phyloP scores from a whole-genome alignment of 1,284 basidiomycete genomes.

The Schizophyllum commune region DNA sequence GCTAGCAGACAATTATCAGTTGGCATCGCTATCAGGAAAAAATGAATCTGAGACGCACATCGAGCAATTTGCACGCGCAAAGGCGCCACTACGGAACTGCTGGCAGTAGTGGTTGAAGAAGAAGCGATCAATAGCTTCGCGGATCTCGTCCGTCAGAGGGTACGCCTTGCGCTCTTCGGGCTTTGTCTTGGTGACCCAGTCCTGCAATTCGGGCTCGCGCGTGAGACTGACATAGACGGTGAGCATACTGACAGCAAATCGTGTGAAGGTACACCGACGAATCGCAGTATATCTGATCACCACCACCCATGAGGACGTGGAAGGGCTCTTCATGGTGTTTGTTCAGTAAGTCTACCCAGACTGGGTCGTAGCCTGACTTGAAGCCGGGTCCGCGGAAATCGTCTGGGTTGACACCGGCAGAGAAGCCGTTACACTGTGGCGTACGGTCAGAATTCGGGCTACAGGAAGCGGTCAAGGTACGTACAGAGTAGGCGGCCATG shows the following conservation, averaged over 20 bases:
- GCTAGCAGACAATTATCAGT: constrained; percentile 21
- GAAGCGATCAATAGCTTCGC: constrained; percentile 77
- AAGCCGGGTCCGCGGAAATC: constrained; percentile 72
- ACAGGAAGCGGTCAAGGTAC: constrained; percentile 14
- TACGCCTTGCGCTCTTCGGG: constrained; percentile 56
- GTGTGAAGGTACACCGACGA: constrained; percentile 30
- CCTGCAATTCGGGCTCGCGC: constrained; percentile 72
- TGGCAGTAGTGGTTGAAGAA: constrained; percentile 90
- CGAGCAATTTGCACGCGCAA: constrained; percentile 86
- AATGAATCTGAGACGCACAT: constrained; percentile 53
- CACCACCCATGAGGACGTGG: constrained; percentile 81
- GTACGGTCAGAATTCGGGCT: background rate
- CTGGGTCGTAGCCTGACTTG: constrained; percentile 76
- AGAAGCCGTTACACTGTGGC: constrained; percentile 73
- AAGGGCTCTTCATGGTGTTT: constrained; percentile 79
- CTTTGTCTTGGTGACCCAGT: constrained; percentile 72
- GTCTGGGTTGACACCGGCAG: constrained; percentile 71
- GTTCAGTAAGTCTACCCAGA: constrained; percentile 87
- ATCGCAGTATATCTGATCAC: constrained; percentile 81
- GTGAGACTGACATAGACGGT: constrained; percentile 35
- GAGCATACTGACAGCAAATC: background rate
- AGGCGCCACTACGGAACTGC: constrained; percentile 82
- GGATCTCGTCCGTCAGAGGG: constrained; percentile 69
- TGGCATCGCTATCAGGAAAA: background rate
- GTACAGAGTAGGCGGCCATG: constrained; percentile 81